Base-by-base conservation (phyloP, 345 rosid genomes). In the Pseudoturritis turrita region DNA sequence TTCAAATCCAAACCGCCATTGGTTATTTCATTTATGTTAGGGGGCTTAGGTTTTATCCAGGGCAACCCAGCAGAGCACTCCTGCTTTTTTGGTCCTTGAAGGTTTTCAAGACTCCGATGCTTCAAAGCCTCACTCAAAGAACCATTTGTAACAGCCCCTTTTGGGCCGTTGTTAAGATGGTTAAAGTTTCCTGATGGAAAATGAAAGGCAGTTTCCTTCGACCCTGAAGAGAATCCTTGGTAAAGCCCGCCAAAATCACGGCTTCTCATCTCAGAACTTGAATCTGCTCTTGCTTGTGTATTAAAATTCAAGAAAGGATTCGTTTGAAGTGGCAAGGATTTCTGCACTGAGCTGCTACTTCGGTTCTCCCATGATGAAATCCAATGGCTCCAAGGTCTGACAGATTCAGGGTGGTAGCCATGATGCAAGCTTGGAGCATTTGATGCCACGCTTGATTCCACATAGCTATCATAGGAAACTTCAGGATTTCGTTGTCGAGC, bases 41-140 rank as follows among this genome's bases (percentile, higher is more conserved):
- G 69, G 23, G 78, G 73, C 66, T 79, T 85, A 37, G 83, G 77
- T 78, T 78, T 84, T 46, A 91, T 80, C 96, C 97, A 89, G 64
- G 97, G 88, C 72, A 89, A 78, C 55, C 80, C 73, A 14, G 70
- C 66, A 29, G 77, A 49, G 65, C 43, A 62, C 57, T 83, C 86
- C 62, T 78, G 79, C 31, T 39, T 83, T 68, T 81, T 89, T 67
- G 76, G 88, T 50, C 79, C 71, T 76, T 78, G 87, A 68, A 70
- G 54, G 54, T 68, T 76, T 76, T 77, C 85, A 52, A 70, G 39
- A 72, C 72, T 76, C 65, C 4, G 71, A 26, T 65, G 68, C 68
- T 49, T 66, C 62, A 72, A 51, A 56, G 60, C 68, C 74, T 73
- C 81, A 65, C 70, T 72, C n/a, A 75, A 65, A 65, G 82, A 69